Evolutionary conservation across 75 land plant species (phyloP), one percentile per base, ranked within the genome.

Genomic region (Isoetes taiwanensis): DNA sequence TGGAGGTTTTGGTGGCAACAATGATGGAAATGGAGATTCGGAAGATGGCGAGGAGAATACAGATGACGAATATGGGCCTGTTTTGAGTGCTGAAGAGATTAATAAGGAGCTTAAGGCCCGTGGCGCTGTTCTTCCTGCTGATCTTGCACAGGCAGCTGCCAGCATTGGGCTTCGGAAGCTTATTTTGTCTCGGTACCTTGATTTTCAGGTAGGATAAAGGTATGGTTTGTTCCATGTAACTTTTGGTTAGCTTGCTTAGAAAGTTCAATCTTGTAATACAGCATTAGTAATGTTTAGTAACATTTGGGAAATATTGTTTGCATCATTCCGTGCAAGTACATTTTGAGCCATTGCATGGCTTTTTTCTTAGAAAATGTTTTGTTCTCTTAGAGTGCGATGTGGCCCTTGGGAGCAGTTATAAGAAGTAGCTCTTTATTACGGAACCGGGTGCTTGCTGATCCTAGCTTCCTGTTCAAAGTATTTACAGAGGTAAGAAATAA

Each of bases 371-470:
- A 14, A 10, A 2, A 25, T 62, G 38, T 8, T 75, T 78, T 67
- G 68, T 26, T 65, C 25, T 30, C 61, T 12, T 54, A 72, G 75
- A 52, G 28, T 20, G 64, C 84, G n/a, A 52, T 28, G 20, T 73
- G 97, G 78, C 80, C 73, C 55, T 53, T 91, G 0, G 88, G 88
- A 0, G 55, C 68, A 56, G 63, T 64, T 1, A 73, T 91, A 41
- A 80, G 64, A 30, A 56, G 74, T 1, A 80, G 77, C 52, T 24
- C 77, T 26, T 54, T 79, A 72, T 56, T 91, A 3, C 78, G 97
- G 1, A 86, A 91, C 61, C 54, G 97, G 17, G 75, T 91, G 88
- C 74, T 91, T 24, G 97, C 94, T 28, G 97, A 91, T 64, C 97
- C 84, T n/a, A 57, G 77, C 8, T 91, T 91, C 56, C 79, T 91